Conservation (phyloP, 306 rosid species). For the Parietaria judaica region DNA sequence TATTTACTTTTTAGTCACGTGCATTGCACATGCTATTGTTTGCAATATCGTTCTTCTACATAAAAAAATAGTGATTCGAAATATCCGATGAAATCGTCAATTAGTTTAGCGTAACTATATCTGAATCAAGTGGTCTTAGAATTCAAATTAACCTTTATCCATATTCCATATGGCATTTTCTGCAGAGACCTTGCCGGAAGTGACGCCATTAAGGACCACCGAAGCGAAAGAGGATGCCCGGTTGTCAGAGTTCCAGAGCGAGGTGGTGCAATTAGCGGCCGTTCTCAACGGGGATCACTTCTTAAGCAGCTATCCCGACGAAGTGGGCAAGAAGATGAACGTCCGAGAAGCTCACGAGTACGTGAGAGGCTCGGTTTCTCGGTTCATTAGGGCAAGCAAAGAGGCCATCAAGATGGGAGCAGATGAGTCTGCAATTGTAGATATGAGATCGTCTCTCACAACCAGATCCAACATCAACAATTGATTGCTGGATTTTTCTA, state of each 20-base stretch:
- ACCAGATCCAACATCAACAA: slow-evolving; percentile 70
- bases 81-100: too few species aligned
- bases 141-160: neutral
- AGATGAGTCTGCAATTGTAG: slow-evolving; percentile 81
- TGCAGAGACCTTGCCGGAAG: slow-evolving; percentile 83
- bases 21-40: too few species aligned
- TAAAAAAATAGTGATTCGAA: too few species aligned
- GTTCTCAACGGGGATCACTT: slow-evolving; percentile 91
- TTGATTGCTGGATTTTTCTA: slow-evolving; percentile 7
- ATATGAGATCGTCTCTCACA: slow-evolving; percentile 98
- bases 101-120: too few species aligned
- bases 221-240: slow-evolving; percentile 57
- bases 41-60: too few species aligned
- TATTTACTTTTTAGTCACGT: too few species aligned
- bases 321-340: slow-evolving; percentile 77
- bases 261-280: slow-evolving; percentile 86
- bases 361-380: slow-evolving; percentile 67
- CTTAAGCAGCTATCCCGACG: slow-evolving; percentile 83
- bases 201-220: slow-evolving; percentile 56
- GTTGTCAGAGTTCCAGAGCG: slow-evolving; percentile 82
- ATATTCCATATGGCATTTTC: slow-evolving; percentile 1
- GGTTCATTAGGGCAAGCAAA: slow-evolving; percentile 92
- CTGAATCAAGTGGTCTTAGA: neutral
- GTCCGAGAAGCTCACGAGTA: slow-evolving; percentile 79
- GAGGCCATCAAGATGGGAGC: slow-evolving; percentile 93